Percentiles rank a stretch among this genome's conserved stretches.
Conservation (phyloP, 495 filamentous ascomycete genomes). For the Mytilinidion resinicola region DNA sequence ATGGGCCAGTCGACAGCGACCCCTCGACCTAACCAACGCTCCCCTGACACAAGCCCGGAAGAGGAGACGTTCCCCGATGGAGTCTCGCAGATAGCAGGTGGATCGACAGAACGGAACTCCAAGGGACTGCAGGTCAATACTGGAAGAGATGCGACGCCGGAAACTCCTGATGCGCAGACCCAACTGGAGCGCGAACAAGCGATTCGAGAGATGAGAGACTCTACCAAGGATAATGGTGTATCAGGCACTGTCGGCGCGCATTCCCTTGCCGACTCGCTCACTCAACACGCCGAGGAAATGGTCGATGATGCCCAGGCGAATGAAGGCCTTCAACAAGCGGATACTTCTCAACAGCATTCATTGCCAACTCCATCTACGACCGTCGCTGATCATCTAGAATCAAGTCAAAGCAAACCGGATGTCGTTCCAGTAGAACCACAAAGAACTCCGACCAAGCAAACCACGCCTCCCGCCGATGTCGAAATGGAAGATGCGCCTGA, state of each 20-base stretch:
- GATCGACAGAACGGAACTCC: slow-evolving; percentile 25
- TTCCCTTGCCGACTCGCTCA: slow-evolving; percentile 2
- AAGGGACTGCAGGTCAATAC: slow-evolving; percentile 36
- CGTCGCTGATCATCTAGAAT: slow-evolving; percentile 5
- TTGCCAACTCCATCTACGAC: slow-evolving; percentile 15
- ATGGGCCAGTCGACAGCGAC: slow-evolving; percentile 39
- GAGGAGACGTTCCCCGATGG: slow-evolving; percentile 43
- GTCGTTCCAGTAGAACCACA: slow-evolving; percentile 2
- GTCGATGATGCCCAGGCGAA: slow-evolving; percentile 2
- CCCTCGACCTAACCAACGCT: slow-evolving; percentile 37
- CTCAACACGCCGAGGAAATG: slow-evolving; percentile 14
- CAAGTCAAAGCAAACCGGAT: neutral
- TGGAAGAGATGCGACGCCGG: slow-evolving; percentile 34
- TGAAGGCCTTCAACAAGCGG: slow-evolving; percentile 3
- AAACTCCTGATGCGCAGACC: slow-evolving; percentile 36
- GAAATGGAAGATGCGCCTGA: slow-evolving; percentile 25
- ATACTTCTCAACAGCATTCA: neutral
- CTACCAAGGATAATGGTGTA: slow-evolving; percentile 7
- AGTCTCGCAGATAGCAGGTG: slow-evolving; percentile 29
- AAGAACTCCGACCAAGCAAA: slow-evolving; percentile 16
- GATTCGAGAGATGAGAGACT: slow-evolving; percentile 24
- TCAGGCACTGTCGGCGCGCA: neutral
- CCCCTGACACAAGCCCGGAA: slow-evolving; percentile 50
- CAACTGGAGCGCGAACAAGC: slow-evolving; percentile 36
- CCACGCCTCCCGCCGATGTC: slow-evolving; percentile 26